phyloP scores from a whole-genome alignment of 441 rosid genomes.

The Euphorbia neoarborescens region DNA sequence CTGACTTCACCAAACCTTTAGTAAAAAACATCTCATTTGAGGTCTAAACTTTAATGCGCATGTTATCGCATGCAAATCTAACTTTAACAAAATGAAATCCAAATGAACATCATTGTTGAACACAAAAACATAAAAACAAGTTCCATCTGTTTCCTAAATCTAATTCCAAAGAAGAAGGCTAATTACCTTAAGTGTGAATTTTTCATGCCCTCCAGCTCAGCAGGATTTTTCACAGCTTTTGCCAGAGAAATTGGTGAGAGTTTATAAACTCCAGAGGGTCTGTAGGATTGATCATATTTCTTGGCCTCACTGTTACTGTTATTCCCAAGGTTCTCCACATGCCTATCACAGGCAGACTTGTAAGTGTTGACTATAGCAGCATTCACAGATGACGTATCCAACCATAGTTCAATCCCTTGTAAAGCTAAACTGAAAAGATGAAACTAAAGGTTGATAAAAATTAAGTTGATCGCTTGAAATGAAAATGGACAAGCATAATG shows the following conservation, averaged over 20 bases:
- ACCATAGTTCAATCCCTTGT: constrained; percentile 66
- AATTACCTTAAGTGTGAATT: constrained; percentile 77
- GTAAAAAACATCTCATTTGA: not conserved
- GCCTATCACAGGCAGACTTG: constrained; percentile 50
- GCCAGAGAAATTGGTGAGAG: constrained; percentile 69
- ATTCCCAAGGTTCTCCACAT: constrained; percentile 27
- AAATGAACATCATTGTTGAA: not conserved
- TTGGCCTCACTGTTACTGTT: constrained; percentile 30
- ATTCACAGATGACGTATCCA: constrained; percentile 75
- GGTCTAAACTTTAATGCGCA: not conserved
- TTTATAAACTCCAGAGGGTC: constrained; percentile 55
- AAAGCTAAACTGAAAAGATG: constrained; percentile 55
- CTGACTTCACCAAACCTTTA: not conserved
- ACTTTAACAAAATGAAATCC: not conserved
- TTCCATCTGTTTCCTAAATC: not conserved
- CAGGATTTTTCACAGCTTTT: constrained; percentile 78
- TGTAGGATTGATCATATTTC: constrained; percentile 26
- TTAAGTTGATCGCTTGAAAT: constrained; percentile 4
- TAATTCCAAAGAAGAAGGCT: constrained; percentile 9
- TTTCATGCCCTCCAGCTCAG: constrained; percentile 82
- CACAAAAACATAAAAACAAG: not conserved
- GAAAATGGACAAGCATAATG: not conserved
- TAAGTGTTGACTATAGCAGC: constrained; percentile 74
- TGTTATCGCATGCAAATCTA: not conserved
- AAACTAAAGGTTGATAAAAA: constrained; percentile 6